Base-by-base conservation (phyloP, 805 yeast species). In the Saturnispora bothae region DNA sequence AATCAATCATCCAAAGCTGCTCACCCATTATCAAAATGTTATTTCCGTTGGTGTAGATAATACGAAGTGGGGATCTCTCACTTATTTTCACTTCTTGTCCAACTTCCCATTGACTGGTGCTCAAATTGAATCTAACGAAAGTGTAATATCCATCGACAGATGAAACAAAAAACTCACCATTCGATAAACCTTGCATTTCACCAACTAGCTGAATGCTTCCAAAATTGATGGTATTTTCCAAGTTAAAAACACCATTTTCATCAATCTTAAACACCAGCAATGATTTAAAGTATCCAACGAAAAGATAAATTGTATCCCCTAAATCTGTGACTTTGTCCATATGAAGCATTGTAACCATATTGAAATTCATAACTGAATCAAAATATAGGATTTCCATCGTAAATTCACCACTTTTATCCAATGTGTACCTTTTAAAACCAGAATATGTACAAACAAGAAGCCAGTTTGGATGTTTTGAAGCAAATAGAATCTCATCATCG, bases 1-100 rank as follows among this genome's bases (percentile, higher is more conserved):
- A 26, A 37, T 53, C 52, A 3, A 60, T 27, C 25, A 45, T 51
- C 61, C 63, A 60, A 3, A 57, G 32, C 1, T 44, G 43, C 25
- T 48, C 52, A 1, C 54, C 42, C 3, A 43, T 27, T 3, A 60
- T 34, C 32, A 47, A 54, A 14, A 48, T 33, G 19, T 2, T 22
- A 14, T 2, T 31, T n/a, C 17, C 30, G 30, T 6, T 22, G 21
- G 9, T 39, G 30, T 4, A 6, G 5, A 49, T 29, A 2, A 56
- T 38, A 4, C 48, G 45, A 8, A 51, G 33, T 1, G 52, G 49
- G 10, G 34, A 32, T 12, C 46, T 49, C 15, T 56, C 57, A 14
- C 39, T 34, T 20, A 44, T n/a, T n/a, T 38, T 41, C 1, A 35
- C 19, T 15, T 15, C 22, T 21, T 23, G 15, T 4, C 18, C 18